Percentiles rank a stretch among this genome's conserved stretches.
These are phyloP conservation scores for Saturnispora ahearnii DNA, from an alignment of 805 yeast species.

Conservation along the genomic window DNA sequence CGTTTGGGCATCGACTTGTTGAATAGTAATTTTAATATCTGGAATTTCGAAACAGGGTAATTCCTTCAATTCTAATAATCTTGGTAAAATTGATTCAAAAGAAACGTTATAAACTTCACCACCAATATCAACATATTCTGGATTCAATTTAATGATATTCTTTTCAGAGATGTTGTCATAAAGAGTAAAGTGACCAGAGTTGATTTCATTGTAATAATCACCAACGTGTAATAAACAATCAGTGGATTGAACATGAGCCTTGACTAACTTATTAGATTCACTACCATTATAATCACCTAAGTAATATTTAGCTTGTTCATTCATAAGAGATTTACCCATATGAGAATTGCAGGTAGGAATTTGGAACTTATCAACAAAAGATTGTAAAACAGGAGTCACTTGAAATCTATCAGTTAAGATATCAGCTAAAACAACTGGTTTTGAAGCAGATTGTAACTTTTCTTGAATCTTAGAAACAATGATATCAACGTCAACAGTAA, in stretches of 20 bases:
- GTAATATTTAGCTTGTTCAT: conserved; percentile 58
- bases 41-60: conserved; percentile 12
- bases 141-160: conserved; percentile 41
- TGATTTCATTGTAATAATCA: conserved; percentile 54
- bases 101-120: conserved; percentile 36
- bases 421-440: conserved; percentile 67
- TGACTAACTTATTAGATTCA: conserved; percentile 40
- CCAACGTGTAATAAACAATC: conserved; percentile 73
- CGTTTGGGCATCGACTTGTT: conserved; percentile 20
- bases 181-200: conserved; percentile 56
- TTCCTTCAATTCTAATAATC: conserved; percentile 25
- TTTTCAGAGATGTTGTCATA: conserved; percentile 32
- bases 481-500: conserved; percentile 14
- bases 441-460: conserved; percentile 41
- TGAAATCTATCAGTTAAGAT: conserved; percentile 56
- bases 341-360: conserved; percentile 52
- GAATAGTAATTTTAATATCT: conserved; percentile 12
- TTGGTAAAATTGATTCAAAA: conserved; percentile 37
- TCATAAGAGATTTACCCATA: conserved; percentile 64
- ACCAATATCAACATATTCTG: conserved; percentile 43
- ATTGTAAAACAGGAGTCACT: conserved; percentile 34
- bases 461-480: conserved; percentile 35
- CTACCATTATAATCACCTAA: conserved; percentile 68
- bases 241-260: conserved; percentile 39
- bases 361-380: conserved; percentile 40